Conservation (phyloP, 345 rosid species). For the Euphorbia lathyris region DNA sequence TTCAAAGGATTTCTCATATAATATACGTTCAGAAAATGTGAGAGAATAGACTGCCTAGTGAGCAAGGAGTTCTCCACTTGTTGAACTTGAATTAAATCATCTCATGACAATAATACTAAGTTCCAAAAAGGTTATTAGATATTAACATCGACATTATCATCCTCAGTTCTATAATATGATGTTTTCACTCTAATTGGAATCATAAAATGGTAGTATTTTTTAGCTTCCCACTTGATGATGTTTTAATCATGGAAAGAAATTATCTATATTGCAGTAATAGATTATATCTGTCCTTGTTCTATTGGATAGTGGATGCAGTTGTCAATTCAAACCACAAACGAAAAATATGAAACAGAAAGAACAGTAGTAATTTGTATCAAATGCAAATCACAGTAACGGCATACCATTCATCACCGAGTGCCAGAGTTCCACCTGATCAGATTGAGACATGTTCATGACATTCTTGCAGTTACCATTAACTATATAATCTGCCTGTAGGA, state of each 20-base stretch:
- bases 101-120: neutral
- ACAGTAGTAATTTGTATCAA: neutral
- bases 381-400: constrained; percentile 12
- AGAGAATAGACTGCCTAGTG: neutral
- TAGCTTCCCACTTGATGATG: neutral
- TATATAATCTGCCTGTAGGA: constrained; percentile 81
- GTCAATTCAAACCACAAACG: neutral
- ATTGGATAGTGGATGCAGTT: neutral
- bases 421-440: constrained; percentile 93
- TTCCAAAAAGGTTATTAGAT: neutral
- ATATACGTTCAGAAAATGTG: neutral
- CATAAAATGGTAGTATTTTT: neutral
- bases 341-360: neutral
- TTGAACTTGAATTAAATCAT: neutral
- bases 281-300: neutral
- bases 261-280: neutral
- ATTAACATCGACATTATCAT: neutral
- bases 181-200: neutral
- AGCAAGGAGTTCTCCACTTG: neutral
- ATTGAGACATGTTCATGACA: constrained; percentile 90
- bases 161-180: neutral
- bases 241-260: neutral
- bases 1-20: neutral
- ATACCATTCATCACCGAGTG: constrained; percentile 73
- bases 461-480: constrained; percentile 94